Conservation (phyloP, 768 basidiomycete species). For the Serpula lacrymans region DNA sequence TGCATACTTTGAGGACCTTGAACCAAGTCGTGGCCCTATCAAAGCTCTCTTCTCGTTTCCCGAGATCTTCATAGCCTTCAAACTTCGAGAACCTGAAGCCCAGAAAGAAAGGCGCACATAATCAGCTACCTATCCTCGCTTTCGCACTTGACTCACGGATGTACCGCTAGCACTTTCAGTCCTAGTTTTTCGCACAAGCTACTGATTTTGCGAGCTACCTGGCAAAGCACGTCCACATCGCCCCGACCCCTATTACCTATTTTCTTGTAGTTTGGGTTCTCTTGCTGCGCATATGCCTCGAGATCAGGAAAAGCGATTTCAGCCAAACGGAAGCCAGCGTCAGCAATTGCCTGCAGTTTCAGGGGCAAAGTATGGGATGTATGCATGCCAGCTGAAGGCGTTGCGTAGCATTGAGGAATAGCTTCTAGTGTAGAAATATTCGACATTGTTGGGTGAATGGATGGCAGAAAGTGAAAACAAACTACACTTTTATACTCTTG, state of each 20-base stretch:
- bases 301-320: slow-evolving; percentile 28
- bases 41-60: too few relatives aligned
- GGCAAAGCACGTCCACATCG: slow-evolving; percentile 17
- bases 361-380: slow-evolving; percentile 22
- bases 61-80: too few relatives aligned
- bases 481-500: too few relatives aligned
- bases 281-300: slow-evolving; percentile 19
- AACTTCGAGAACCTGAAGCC: too few relatives aligned
- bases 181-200: slow-evolving; percentile 17
- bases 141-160: too few relatives aligned
- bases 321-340: slow-evolving; percentile 19
- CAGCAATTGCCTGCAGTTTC: slow-evolving; percentile 27
- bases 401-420: slow-evolving; percentile 17
- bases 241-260: slow-evolving; percentile 18
- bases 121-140: too few relatives aligned
- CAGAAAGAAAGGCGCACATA: too few relatives aligned
- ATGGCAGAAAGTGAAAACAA: too few relatives aligned
- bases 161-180: slow-evolving; percentile 19
- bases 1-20: too few relatives aligned
- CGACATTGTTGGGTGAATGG: too few relatives aligned
- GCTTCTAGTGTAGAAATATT: too few relatives aligned
- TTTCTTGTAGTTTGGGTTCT: slow-evolving; percentile 15
- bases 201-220: slow-evolving; percentile 14
- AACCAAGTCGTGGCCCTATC: too few relatives aligned
- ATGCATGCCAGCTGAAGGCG: slow-evolving; percentile 31